phyloP scores from a whole-genome alignment of 257 asterid species.

The Fraxinus quadrangulata region DNA sequence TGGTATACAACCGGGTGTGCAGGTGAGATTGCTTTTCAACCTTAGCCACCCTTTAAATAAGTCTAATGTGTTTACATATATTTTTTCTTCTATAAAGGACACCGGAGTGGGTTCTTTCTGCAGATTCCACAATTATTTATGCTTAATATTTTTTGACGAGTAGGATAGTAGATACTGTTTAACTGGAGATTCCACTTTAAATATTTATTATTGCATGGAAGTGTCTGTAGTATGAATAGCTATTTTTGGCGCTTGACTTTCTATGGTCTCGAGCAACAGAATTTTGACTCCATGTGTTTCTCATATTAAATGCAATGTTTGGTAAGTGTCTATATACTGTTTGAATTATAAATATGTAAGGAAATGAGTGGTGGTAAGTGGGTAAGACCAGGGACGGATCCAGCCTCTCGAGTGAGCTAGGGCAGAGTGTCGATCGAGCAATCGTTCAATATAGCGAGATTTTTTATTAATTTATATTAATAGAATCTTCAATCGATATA shows the following conservation, averaged over 20 bases:
- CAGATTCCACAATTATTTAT: neutral
- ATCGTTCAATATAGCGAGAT: too few relatives aligned
- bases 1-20: conserved; percentile 62
- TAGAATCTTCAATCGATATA: too few relatives aligned
- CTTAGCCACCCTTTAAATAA: neutral
- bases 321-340: too few relatives aligned
- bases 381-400: too few relatives aligned
- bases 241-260: neutral
- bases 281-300: too few relatives aligned
- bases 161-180: neutral
- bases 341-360: too few relatives aligned
- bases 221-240: neutral
- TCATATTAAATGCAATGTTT: too few relatives aligned
- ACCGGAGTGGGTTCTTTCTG: neutral
- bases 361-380: too few relatives aligned
- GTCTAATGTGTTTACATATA: neutral
- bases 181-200: neutral
- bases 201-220: neutral
- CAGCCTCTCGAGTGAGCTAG: too few relatives aligned
- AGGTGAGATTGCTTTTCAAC: conserved; percentile 40
- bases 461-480: too few relatives aligned
- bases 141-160: neutral
- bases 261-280: neutral
- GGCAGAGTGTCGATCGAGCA: too few relatives aligned
- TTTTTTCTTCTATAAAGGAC: neutral